Evolutionary conservation across 1,284 basidiomycete genomes (phyloP), one percentile per base, ranked within the genome.

Genomic region (Termitomyces sp.): DNA sequence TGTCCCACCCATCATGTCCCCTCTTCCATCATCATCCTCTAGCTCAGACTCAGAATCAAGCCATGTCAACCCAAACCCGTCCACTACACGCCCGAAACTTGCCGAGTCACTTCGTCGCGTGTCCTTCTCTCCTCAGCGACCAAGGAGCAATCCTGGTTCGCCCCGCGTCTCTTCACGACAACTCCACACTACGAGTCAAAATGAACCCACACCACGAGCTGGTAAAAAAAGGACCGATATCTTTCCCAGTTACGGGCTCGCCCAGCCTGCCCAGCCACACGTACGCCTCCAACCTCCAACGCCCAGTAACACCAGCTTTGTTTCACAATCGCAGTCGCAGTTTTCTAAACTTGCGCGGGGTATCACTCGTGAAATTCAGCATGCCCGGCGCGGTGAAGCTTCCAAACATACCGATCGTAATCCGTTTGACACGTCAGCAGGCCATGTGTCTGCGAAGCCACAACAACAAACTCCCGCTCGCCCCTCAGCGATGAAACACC

Each of bases 91-190:
- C 41, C 82, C 83, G 5, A 84, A 79, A 61, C 73, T 89, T 24
- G 74, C 83, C 1, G 86, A 88, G 58, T 78, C 84, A 3, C 74
- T 89, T 9, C 75, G 79, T 19, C 78, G 78, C 26, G 76, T 83
- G 34, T 76, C 80, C 0, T 85, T 87, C 65, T 88, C 86, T 11
- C 86, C 85, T 3, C 83, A 83, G 62, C 78, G 86, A 10, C 87
- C 85, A 0, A 78, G 83, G 11, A 79, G 68, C 52, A 71, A 53
- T 31, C 46, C 50, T 14, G 42, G 40, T n/a, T 52, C 59, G n/a
- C 54, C 61, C 21, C 57, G 55, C 24, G 31, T 45, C 4, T 41
- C 46, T 38, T 14, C 50, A 14, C 42, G 47, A n/a, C 42, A 45
- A 11, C 53, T 47, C 39, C 51, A 45, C 13, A 49, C 28, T 28